Conservation (phyloP, 768 basidiomycete genomes). For the Terana coerulea region DNA sequence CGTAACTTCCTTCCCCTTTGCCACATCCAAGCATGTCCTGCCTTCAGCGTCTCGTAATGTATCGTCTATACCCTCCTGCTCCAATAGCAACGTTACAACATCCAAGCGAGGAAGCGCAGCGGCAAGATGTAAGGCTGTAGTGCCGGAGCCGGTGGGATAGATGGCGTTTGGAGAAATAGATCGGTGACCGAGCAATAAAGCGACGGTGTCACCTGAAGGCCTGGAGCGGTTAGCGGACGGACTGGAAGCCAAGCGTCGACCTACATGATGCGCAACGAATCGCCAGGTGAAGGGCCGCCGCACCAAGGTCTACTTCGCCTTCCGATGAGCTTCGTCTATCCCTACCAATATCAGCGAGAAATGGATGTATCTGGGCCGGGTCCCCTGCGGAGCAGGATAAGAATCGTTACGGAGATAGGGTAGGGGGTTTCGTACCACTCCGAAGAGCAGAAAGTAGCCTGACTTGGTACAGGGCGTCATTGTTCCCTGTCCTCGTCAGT, state of each 20-base stretch:
- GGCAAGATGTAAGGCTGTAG: slow-evolving; percentile 71
- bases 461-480: slow-evolving; percentile 38
- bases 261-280: slow-evolving; percentile 76
- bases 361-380: slow-evolving; percentile 74
- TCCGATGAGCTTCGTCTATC: slow-evolving; percentile 51
- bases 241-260: slow-evolving; percentile 21
- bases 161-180: slow-evolving; percentile 77
- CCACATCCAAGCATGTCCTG: slow-evolving; percentile 67
- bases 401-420: not conserved
- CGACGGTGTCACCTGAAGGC: slow-evolving; percentile 60
- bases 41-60: slow-evolving; percentile 65
- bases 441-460: slow-evolving; percentile 38
- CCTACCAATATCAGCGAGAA: slow-evolving; percentile 71
- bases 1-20: slow-evolving; percentile 60
- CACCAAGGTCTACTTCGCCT: slow-evolving; percentile 56
- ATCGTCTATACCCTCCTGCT: slow-evolving; percentile 80
- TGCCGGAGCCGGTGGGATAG: slow-evolving; percentile 68
- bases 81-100: slow-evolving; percentile 70
- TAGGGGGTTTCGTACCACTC: slow-evolving; percentile 28
- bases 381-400: slow-evolving; percentile 50
- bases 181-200: slow-evolving; percentile 64
- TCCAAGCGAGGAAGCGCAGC: slow-evolving; percentile 71
- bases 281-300: slow-evolving; percentile 76
- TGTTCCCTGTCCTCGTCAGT: slow-evolving; percentile 8
- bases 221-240: not conserved